These are phyloP conservation scores for Penicillium fimorum DNA, from an alignment of 495 filamentous ascomycete genomes.

Conservation along the genomic window DNA sequence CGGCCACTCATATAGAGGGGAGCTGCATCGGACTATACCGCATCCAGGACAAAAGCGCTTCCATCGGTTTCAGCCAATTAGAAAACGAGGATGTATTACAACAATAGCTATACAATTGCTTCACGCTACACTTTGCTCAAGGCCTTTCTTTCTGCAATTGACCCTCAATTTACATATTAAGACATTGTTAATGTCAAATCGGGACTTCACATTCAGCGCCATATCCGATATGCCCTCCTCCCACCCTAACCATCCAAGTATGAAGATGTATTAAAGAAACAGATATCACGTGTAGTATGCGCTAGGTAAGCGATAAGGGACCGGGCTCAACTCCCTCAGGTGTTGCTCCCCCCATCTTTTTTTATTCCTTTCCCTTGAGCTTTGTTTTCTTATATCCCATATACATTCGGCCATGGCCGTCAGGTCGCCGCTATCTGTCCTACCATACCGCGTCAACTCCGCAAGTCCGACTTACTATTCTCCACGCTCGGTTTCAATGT, in stretches of 20 bases:
- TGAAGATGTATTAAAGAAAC: neutral
- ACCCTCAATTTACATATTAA: neutral
- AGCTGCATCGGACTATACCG: slow-evolving; percentile 3
- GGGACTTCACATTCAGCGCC: neutral
- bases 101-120: slow-evolving; percentile 4
- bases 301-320: slow-evolving; percentile 12
- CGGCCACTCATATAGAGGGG: slow-evolving; percentile 6
- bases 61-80: neutral
- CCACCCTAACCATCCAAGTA: slow-evolving; percentile 1
- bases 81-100: neutral
- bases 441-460: slow-evolving; percentile 19
- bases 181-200: neutral
- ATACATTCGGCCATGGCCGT: slow-evolving; percentile 28
- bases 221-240: neutral
- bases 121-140: neutral
- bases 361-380: neutral
- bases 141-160: neutral
- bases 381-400: neutral
- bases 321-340: slow-evolving; percentile 1
- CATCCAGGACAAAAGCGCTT: slow-evolving; percentile 11
- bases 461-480: slow-evolving; percentile 17
- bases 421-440: slow-evolving; percentile 36
- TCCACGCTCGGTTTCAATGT: slow-evolving; percentile 20
- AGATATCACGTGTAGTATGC: slow-evolving; percentile 12
- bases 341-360: slow-evolving; percentile 2